Conservation (phyloP, 441 rosid genomes). For the Populus hybrid region DNA sequence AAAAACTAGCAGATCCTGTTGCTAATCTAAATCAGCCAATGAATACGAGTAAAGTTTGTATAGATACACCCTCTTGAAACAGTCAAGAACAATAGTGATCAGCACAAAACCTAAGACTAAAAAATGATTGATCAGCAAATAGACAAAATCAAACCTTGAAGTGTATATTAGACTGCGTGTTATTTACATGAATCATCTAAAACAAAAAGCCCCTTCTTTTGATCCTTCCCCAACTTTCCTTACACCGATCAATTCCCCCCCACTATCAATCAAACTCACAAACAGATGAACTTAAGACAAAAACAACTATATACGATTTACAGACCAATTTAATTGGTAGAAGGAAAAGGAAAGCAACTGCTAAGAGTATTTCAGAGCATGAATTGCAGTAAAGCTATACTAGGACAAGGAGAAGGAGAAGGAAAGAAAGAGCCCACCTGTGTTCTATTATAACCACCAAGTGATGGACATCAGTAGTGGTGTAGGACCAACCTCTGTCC, state of each 20-base stretch:
- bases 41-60: background rate
- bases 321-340: background rate
- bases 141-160: slow-evolving; percentile 10
- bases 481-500: background rate
- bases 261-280: background rate
- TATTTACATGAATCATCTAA: slow-evolving; percentile 21
- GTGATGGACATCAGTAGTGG: background rate
- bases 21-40: background rate
- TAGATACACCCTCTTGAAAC: background rate
- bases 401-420: background rate
- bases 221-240: slow-evolving; percentile 10
- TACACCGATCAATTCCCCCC: slow-evolving; percentile 12
- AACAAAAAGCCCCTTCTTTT: background rate
- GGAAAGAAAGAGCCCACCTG: background rate
- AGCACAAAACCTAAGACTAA: background rate
- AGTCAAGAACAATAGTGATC: background rate
- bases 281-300: background rate
- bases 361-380: background rate
- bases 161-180: slow-evolving; percentile 4
- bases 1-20: background rate
- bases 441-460: background rate
- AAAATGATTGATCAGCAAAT: background rate
- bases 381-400: background rate
- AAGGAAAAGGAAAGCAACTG: background rate
- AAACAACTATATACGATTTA: background rate